These are phyloP conservation scores for Colletotrichum salicis DNA, from an alignment of 2,329 filamentous ascomycete genomes.

Conservation along the genomic window DNA sequence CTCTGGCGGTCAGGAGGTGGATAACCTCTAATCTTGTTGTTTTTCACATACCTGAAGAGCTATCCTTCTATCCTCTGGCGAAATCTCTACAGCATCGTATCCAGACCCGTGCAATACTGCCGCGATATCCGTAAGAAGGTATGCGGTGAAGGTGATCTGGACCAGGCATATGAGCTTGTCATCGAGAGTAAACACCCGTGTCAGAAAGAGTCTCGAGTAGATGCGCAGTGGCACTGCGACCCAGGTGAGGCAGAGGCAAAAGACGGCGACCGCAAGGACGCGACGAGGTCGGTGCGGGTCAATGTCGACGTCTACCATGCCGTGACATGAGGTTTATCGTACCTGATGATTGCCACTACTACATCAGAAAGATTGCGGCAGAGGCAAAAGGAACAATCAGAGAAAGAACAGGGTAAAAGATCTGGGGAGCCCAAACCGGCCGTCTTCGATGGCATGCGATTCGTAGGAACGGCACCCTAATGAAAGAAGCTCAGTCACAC, in stretches of 20 bases:
- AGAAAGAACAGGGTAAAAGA: neutral
- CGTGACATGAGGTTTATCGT: neutral
- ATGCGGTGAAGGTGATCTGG: constrained; percentile 41
- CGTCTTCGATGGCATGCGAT: neutral
- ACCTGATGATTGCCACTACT: neutral
- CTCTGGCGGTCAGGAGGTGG: neutral
- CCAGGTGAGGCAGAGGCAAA: constrained; percentile 47
- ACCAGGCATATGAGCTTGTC: constrained; percentile 45
- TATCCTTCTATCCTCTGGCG: constrained; percentile 32
- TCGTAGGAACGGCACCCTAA: neutral
- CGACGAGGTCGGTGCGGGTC: constrained; percentile 15
- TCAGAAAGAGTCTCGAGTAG: constrained; percentile 44
- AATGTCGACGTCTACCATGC: constrained; percentile 26
- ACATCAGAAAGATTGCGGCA: neutral
- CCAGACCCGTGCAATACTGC: constrained; percentile 41
- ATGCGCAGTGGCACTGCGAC: constrained; percentile 41
- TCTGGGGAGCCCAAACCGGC: neutral
- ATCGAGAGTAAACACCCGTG: constrained; percentile 43
- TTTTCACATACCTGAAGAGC: constrained; percentile 42
- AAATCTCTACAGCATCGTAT: constrained; percentile 36
- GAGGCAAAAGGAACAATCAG: neutral
- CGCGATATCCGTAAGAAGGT: constrained; percentile 33
- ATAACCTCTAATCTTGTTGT: neutral
- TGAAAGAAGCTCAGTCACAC: neutral
- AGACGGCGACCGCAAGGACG: constrained; percentile 39